Evolutionary conservation across 1,284 basidiomycete species (phyloP).

Genomic region (Xanthoconium separans): DNA sequence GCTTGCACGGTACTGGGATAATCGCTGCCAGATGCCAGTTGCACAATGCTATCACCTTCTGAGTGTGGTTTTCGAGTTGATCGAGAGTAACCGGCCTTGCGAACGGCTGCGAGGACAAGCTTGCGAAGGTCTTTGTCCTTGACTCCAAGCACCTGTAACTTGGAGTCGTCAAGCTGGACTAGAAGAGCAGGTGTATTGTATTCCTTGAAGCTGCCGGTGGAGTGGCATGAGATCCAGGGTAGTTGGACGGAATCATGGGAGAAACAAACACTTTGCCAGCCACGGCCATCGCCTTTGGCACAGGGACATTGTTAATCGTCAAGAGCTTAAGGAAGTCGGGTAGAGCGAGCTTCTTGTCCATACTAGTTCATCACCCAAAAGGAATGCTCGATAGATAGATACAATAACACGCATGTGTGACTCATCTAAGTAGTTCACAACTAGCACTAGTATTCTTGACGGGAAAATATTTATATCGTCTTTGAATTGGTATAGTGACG

Average conservation of each 20-base stretch:
- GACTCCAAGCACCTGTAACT: slow-evolving; percentile 58
- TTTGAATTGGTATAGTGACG: slow-evolving; percentile 23
- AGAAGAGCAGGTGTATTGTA: slow-evolving; percentile 65
- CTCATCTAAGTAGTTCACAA: neutral
- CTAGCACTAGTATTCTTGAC: neutral
- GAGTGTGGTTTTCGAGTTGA: slow-evolving; percentile 11
- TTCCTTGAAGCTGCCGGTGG: slow-evolving; percentile 63
- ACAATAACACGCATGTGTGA: slow-evolving; percentile 2
- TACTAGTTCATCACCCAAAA: neutral
- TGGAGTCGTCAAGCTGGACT: slow-evolving; percentile 55
- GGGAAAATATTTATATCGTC: slow-evolving; percentile 4
- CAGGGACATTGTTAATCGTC: slow-evolving; percentile 59
- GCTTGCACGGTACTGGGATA: slow-evolving; percentile 16
- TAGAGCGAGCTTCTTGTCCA: slow-evolving; percentile 55
- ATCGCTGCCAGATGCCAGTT: slow-evolving; percentile 6
- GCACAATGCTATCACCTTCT: neutral
- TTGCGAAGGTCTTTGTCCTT: slow-evolving; percentile 70
- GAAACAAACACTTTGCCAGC: slow-evolving; percentile 73
- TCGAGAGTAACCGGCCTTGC: slow-evolving; percentile 57
- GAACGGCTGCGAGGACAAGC: slow-evolving; percentile 59
- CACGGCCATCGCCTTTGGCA: slow-evolving; percentile 73
- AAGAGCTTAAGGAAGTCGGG: slow-evolving; percentile 76
- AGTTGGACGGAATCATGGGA: neutral
- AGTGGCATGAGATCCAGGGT: slow-evolving; percentile 6
- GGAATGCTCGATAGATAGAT: neutral